Evolutionary conservation across 1,284 basidiomycete species (phyloP), one percentile per base, ranked within the genome.

Genomic region (Trichosporon sp.): DNA sequence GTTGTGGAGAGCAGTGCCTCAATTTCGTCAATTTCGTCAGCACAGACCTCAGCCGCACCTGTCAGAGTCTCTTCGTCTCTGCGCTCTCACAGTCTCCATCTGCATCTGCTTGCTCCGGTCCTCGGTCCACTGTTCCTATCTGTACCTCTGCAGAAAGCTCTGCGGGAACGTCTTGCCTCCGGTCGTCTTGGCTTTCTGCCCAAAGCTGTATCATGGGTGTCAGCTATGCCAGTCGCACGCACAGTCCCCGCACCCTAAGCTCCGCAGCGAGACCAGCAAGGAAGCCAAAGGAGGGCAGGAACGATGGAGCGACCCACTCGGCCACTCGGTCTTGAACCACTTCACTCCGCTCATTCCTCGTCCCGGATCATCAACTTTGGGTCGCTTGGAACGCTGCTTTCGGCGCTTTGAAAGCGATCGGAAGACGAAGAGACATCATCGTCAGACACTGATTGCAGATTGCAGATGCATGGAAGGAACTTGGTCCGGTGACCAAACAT

Each of bases 151-250:
- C 35, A 40, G 10, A 40, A 40, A 40, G 38, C 51, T 21, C 21
- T 54, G 51, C 51, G 26, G 51, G 51, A 54, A 10, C 51, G 51
- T 54, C 51, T 6, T 54, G 19, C 11, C 51, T 54, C 51, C 51
- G 43, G 43, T 14, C 16, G 43, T 14, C 43, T 40, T 40, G 38
- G 38, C 38, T 10, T n/a, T 46, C n/a, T 14, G 43, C 16, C 16
- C 43, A n/a, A 46, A 11, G 43, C 43, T 46, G 43, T 46, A 11
- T 14, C 35, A 26, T 37, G 35, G 5, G 35, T 37, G 35, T 10
- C 35, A 10, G 35, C 26, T 26, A 37, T 37, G 35, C 8, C 35
- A 10, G 35, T 7, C 35, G 35, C 35, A 37, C 8, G 35, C 35
- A 37, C 35, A 10, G 35, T 37, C 35, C 26, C 35, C 6, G 35